phyloP scores from a whole-genome alignment of 192 early-diverging fungal genomes.

The Thamnidium elegans region DNA sequence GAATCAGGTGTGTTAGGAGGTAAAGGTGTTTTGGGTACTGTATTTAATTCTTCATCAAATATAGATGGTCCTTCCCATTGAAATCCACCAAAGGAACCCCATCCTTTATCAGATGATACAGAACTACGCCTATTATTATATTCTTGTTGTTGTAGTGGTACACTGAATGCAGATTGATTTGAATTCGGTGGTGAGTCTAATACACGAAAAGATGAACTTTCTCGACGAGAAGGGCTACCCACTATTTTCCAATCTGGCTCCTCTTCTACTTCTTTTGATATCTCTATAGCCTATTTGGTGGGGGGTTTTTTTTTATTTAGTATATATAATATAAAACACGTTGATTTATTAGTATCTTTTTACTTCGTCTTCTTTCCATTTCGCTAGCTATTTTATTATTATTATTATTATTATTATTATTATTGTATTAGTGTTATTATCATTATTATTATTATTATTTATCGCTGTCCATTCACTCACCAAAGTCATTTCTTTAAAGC shows the following conservation, averaged over 20 bases:
- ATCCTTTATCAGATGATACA: background rate
- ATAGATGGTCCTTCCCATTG: slow-evolving; percentile 34
- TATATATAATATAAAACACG: no score
- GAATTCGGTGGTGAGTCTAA: no score
- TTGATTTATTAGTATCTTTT: no score
- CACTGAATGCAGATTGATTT: no score
- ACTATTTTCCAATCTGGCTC: slow-evolving; percentile 13
- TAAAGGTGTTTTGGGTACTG: slow-evolving; percentile 18
- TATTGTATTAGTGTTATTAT: no score
- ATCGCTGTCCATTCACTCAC: background rate
- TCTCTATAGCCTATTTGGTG: slow-evolving; percentile 7
- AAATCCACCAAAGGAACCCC: slow-evolving; percentile 15
- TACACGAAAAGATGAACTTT: slow-evolving; percentile 2
- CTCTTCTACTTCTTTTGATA: background rate
- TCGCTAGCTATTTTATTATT: background rate
- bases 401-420: no score
- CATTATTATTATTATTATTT: no score
- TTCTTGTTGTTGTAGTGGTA: no score
- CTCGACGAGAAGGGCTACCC: slow-evolving; percentile 8
- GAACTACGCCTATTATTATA: background rate
- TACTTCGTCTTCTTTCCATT: slow-evolving; percentile 11
- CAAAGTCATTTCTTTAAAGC: slow-evolving; percentile 7
- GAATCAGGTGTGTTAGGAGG: slow-evolving; percentile 18
- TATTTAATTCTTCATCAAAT: slow-evolving; percentile 36
- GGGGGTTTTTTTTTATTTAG: no score